phyloP scores from a whole-genome alignment of 495 filamentous ascomycete genomes.

The Niebla homalea region DNA sequence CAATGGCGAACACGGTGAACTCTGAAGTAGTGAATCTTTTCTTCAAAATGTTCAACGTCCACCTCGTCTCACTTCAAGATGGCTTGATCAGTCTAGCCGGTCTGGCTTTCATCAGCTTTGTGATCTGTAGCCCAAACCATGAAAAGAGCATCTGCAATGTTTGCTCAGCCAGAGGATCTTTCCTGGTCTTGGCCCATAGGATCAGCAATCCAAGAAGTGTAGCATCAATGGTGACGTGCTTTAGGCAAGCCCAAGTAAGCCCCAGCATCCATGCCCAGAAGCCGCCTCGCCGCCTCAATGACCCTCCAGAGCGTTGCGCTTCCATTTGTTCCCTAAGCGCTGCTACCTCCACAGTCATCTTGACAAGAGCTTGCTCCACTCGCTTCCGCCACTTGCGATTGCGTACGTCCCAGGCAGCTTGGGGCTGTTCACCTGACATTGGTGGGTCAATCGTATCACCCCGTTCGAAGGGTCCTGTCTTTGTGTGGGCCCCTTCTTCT shows the following conservation, averaged over 20 bases:
- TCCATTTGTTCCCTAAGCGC: conserved; percentile 90
- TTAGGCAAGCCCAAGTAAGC: conserved; percentile 53
- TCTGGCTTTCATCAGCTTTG: not conserved
- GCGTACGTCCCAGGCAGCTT: conserved; percentile 15
- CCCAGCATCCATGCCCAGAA: conserved; percentile 60
- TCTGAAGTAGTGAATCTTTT: too few relatives aligned
- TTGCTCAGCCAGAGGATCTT: conserved; percentile 64
- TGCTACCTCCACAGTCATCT: conserved; percentile 84
- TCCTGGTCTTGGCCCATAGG: conserved; percentile 65
- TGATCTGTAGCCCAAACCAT: not conserved
- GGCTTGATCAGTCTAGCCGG: too few relatives aligned
- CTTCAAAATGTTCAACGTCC: too few relatives aligned
- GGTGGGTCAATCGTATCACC: conserved; percentile 1
- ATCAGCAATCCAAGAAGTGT: conserved; percentile 55
- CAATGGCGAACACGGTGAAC: too few relatives aligned
- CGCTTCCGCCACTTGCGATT: conserved; percentile 57
- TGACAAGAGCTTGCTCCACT: conserved; percentile 77
- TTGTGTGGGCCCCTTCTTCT: conserved; percentile 34
- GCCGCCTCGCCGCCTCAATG: conserved; percentile 37
- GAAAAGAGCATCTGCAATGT: conserved; percentile 47
- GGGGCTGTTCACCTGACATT: not conserved
- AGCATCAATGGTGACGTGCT: conserved; percentile 61
- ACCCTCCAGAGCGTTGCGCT: conserved; percentile 28
- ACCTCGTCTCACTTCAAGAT: too few relatives aligned
- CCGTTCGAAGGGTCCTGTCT: conserved; percentile 19